These are phyloP conservation scores for Pholiota molesta DNA, from an alignment of 768 basidiomycete genomes.

Conservation along the genomic window DNA sequence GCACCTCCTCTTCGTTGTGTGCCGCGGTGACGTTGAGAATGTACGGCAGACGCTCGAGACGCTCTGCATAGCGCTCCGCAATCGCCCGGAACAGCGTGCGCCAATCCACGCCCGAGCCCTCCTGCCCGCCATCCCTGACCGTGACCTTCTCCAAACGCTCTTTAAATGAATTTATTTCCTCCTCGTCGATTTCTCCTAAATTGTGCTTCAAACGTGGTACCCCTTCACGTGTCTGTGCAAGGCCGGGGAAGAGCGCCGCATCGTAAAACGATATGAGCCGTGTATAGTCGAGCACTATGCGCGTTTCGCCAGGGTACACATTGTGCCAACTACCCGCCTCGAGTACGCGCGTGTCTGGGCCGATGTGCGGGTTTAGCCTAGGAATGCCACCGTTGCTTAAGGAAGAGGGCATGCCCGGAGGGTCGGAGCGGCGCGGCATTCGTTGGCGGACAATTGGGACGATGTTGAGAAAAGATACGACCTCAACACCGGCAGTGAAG, in stretches of 20 bases:
- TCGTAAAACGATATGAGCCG: slow-evolving; percentile 49
- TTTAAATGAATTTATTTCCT: slow-evolving; percentile 28
- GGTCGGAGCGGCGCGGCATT: not conserved
- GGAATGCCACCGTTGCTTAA: not conserved
- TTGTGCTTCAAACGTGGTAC: slow-evolving; percentile 39
- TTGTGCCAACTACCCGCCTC: slow-evolving; percentile 45
- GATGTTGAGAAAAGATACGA: slow-evolving; percentile 43
- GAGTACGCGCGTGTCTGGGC: slow-evolving; percentile 22
- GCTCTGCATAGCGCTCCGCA: slow-evolving; percentile 42
- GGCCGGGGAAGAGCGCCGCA: slow-evolving; percentile 35
- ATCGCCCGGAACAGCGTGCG: slow-evolving; percentile 36
- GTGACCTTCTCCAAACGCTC: slow-evolving; percentile 27
- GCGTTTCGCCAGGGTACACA: slow-evolving; percentile 44
- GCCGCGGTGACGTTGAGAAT: slow-evolving; percentile 31
- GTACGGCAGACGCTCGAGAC: slow-evolving; percentile 43
- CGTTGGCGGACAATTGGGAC: slow-evolving; percentile 1
- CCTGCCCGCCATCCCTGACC: slow-evolving; percentile 18
- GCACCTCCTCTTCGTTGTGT: slow-evolving; percentile 5
- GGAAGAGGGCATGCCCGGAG: not conserved
- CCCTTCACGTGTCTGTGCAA: slow-evolving; percentile 31
- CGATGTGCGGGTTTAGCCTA: not conserved
- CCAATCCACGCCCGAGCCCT: slow-evolving; percentile 41
- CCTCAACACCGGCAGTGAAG: slow-evolving; percentile 41
- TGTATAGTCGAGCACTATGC: slow-evolving; percentile 44
- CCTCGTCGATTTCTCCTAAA: slow-evolving; percentile 30